Base-by-base conservation (phyloP, 768 basidiomycete genomes). In the Panaeolus cyanescens region DNA sequence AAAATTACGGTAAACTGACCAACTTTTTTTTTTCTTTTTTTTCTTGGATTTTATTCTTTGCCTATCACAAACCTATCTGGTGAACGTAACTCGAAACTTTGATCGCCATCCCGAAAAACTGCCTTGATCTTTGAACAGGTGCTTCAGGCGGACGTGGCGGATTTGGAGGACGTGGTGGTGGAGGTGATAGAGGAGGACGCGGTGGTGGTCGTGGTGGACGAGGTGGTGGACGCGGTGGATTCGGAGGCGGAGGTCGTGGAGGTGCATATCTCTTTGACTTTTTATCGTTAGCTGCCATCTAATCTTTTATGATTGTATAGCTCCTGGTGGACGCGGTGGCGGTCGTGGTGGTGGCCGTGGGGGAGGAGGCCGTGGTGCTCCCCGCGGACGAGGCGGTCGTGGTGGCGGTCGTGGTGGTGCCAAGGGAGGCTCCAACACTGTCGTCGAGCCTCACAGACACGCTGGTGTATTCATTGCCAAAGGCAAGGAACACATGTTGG, bases 401-500 rank as follows among this genome's bases (percentile, higher is more conserved):
- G 84, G 85, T n/a, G 76, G 84, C 13, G 88, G 89, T 10, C 74
- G 87, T 12, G 88, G 91, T 3, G 93, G 93, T 10, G 88, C 85
- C 3, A 83, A 75, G 65, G 95, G 95, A 22, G 95, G 94, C 2
- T 79, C 94, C 34, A 94, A 91, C 67, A 94, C 95, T 56, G 87
- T 96, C 65, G 81, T 99, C 64, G 96, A 99, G 75, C 95, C 96
- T 0, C 97, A 99, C 81, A 84, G 91, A 71, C 97, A 99, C 75
- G 78, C 87, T 32, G 97, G 97, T 55, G 85, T 99, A 56, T 99
- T 98, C 80, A 91, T 99, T 70, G 97, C 97, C 61, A 92, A 92
- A 75, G 96, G 95, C 75, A 99, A 99, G 78, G 97, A 99, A 70
- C 90, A 93, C 69, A 85, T 99, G 77, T 81, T 99, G 66, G 97